Percentiles rank a stretch among this genome's conserved stretches.
Evolutionary conservation across 495 filamentous ascomycete genomes (phyloP).

Genomic region (Penicillium soppii): DNA sequence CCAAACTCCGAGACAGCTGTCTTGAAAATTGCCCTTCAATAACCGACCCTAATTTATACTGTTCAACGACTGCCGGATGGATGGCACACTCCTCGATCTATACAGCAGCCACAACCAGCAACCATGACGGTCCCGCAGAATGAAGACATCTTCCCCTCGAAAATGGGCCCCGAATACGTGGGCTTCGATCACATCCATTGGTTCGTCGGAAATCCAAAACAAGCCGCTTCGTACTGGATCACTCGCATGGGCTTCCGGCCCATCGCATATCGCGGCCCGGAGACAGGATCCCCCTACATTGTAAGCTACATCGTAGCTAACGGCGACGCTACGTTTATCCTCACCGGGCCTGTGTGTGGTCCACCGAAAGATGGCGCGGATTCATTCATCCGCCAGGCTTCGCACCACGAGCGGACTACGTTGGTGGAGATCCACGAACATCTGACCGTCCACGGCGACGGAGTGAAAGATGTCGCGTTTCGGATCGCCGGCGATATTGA

Average conservation of each 20-base stretch:
- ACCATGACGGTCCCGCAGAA: constrained; percentile 14
- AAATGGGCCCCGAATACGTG: constrained; percentile 47
- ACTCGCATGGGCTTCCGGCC: constrained; percentile 70
- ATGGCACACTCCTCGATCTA: neutral
- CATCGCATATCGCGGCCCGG: constrained; percentile 74
- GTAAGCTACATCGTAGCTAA: constrained; percentile 74
- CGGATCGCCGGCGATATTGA: constrained; percentile 67
- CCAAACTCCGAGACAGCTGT: neutral
- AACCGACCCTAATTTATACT: neutral
- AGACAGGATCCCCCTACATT: constrained; percentile 70
- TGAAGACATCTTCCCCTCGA: constrained; percentile 21
- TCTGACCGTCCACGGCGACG: constrained; percentile 73
- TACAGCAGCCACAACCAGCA: neutral
- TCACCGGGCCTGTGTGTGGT: constrained; percentile 68
- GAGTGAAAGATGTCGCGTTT: constrained; percentile 80
- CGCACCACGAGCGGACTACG: constrained; percentile 43
- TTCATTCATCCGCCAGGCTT: constrained; percentile 4
- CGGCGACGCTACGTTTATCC: constrained; percentile 66
- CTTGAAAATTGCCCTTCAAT: constrained; percentile 2
- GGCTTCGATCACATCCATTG: constrained; percentile 81
- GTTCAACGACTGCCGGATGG: neutral
- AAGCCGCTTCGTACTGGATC: constrained; percentile 76
- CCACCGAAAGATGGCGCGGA: constrained; percentile 27
- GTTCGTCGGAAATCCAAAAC: constrained; percentile 87
- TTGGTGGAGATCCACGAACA: constrained; percentile 66